phyloP scores from a whole-genome alignment of 805 yeast species.

The Yamadazyma insecticola region DNA sequence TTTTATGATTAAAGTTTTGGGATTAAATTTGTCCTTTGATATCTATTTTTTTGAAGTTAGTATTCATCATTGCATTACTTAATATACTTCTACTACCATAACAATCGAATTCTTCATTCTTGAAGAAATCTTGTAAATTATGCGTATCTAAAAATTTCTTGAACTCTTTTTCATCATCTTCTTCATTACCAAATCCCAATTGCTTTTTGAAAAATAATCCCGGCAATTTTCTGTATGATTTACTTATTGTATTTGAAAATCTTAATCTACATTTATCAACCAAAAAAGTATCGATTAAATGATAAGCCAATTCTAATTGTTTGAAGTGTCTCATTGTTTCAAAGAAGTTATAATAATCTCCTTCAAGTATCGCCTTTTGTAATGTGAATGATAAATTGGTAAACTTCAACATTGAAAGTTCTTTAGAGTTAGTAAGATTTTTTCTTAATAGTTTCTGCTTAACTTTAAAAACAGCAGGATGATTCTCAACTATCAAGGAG shows the following conservation, averaged over 20 bases:
- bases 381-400: slow-evolving; percentile 13
- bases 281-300: slow-evolving; percentile 37
- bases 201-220: slow-evolving; percentile 32
- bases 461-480: slow-evolving; percentile 48
- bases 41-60: slow-evolving; percentile 59
- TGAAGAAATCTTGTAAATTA: slow-evolving; percentile 28
- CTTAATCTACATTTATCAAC: slow-evolving; percentile 54
- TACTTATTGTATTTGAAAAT: slow-evolving; percentile 52
- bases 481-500: slow-evolving; percentile 67
- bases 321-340: slow-evolving; percentile 15
- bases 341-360: slow-evolving; percentile 49
- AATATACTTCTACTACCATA: slow-evolving; percentile 31
- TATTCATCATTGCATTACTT: slow-evolving; percentile 25
- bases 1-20: too few species aligned
- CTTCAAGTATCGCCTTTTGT: slow-evolving; percentile 12
- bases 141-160: slow-evolving; percentile 38
- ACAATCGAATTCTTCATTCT: slow-evolving; percentile 24
- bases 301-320: slow-evolving; percentile 16
- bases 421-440: slow-evolving; percentile 4
- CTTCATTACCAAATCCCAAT: slow-evolving; percentile 34
- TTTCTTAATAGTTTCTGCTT: slow-evolving; percentile 12
- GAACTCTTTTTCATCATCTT: slow-evolving; percentile 28
- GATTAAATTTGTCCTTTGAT: slow-evolving; percentile 79
- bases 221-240: slow-evolving; percentile 48
- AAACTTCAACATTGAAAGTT: slow-evolving; percentile 10